Evolutionary conservation across 129 eudicot species (phyloP).

Genomic region (Gnaphalium uliginosum): DNA sequence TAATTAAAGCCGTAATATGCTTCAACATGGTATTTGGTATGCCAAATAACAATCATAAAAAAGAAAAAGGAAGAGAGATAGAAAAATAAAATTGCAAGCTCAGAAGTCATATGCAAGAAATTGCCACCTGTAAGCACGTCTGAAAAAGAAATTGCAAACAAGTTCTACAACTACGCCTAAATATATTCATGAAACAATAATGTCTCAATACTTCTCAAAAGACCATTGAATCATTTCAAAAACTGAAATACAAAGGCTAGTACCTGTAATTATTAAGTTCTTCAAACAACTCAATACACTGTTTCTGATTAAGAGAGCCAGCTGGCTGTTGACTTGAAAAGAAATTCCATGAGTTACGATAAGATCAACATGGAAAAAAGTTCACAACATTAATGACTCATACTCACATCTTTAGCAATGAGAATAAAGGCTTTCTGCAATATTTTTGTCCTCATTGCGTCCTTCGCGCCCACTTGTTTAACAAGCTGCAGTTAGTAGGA

Average conservation of each 20-base stretch:
- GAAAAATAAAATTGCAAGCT: neutral
- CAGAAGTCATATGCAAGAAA: conserved; percentile 14
- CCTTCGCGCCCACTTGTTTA: conserved; percentile 73
- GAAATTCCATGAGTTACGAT: conserved; percentile 11
- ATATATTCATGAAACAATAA: neutral
- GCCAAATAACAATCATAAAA: too few species aligned
- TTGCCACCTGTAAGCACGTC: conserved; percentile 8
- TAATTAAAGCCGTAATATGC: neutral
- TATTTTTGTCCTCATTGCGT: conserved; percentile 63
- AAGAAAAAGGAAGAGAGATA: too few species aligned
- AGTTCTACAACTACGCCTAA: neutral
- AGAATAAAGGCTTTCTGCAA: conserved; percentile 77
- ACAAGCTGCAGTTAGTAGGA: conserved; percentile 57
- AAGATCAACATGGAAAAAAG: neutral
- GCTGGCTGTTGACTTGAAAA: conserved; percentile 34
- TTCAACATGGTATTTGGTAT: neutral
- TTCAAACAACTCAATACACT: conserved; percentile 70
- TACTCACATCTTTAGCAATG: conserved; percentile 57
- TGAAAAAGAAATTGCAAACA: conserved; percentile 3
- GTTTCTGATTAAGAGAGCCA: conserved; percentile 59
- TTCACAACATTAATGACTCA: conserved; percentile 14
- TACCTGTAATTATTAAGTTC: conserved; percentile 91
- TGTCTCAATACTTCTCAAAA: neutral
- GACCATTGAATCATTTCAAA: conserved; percentile 16
- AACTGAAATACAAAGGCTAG: conserved; percentile 7